These are phyloP conservation scores for Debaryomycetaceae sp. DNA, from an alignment of 1,139 yeast species.

Conservation along the genomic window DNA sequence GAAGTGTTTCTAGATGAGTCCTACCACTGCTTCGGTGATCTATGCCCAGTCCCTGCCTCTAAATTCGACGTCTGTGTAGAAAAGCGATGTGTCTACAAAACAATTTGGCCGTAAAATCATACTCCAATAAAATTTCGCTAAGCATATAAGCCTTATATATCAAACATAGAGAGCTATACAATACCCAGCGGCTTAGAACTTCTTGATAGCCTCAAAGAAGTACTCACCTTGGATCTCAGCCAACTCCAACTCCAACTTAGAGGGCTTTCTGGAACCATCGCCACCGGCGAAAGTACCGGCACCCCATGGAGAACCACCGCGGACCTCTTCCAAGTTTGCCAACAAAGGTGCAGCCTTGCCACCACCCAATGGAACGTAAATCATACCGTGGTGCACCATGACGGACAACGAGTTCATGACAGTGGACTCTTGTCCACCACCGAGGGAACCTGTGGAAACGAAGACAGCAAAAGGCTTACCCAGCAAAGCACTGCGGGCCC, in stretches of 20 bases:
- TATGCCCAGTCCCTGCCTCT: too few relatives aligned
- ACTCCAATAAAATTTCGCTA: too few relatives aligned
- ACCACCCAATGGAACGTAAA: conserved; percentile 79
- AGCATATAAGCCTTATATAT: too few relatives aligned
- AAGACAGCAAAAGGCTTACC: conserved; percentile 79
- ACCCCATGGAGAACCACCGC: conserved; percentile 89
- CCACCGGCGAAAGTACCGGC: conserved; percentile 78
- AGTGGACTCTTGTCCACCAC: conserved; percentile 83
- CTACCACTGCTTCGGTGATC: too few relatives aligned
- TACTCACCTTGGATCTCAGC: conserved; percentile 62
- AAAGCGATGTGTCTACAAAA: too few relatives aligned
- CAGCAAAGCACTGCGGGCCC: conserved; percentile 72
- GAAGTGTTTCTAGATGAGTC: too few relatives aligned
- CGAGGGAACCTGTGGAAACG: conserved; percentile 76
- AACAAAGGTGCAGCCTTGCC: conserved; percentile 56
- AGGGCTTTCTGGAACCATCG: conserved; percentile 76
- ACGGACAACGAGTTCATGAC: conserved; percentile 62
- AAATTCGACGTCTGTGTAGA: too few relatives aligned
- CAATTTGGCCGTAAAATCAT: too few relatives aligned
- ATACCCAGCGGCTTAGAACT: conserved; percentile 12
- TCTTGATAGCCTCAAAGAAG: conserved; percentile 45
- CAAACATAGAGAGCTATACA: too few relatives aligned
- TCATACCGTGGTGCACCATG: conserved; percentile 75
- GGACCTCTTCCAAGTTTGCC: conserved; percentile 62
- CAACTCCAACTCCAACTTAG: conserved; percentile 60